Percentiles rank a stretch among this genome's conserved stretches.
Conservation (phyloP, 192 early-diverging fungal species). For the Gaertneriomyces sp. region DNA sequence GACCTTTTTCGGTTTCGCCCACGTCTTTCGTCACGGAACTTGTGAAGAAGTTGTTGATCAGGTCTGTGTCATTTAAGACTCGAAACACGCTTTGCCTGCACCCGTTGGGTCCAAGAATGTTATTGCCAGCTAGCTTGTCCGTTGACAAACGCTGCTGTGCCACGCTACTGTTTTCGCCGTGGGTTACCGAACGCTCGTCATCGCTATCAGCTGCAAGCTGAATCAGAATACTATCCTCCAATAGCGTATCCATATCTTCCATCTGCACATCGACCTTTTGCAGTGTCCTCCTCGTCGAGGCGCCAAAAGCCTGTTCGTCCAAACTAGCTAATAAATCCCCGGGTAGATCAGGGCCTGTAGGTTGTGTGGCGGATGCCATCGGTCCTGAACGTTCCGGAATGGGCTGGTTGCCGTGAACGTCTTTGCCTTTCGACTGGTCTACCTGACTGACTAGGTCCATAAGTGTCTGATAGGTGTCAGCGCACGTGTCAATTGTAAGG, state of each 20-base stretch:
- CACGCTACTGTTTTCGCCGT: too few relatives aligned
- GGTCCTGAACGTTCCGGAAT: background rate
- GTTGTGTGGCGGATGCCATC: too few relatives aligned
- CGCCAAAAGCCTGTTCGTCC: conserved; percentile 17
- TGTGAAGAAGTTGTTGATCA: too few relatives aligned
- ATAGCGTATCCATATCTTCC: conserved; percentile 11
- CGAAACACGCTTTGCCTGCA: too few relatives aligned
- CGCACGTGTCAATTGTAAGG: conserved; percentile 60
- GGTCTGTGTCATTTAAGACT: too few relatives aligned
- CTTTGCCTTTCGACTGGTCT: conserved; percentile 13
- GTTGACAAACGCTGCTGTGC: too few relatives aligned
- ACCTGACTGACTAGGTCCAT: conserved; percentile 48
- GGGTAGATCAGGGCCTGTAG: too few relatives aligned
- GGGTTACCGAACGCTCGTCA: too few relatives aligned
- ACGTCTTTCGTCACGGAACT: too few relatives aligned
- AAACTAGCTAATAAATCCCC: conserved; percentile 5
- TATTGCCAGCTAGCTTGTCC: too few relatives aligned
- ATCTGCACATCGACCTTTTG: conserved; percentile 13
- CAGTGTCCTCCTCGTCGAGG: background rate
- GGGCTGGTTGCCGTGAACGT: background rate
- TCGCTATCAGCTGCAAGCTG: background rate
- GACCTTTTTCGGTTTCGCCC: too few relatives aligned
- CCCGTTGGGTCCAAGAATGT: too few relatives aligned
- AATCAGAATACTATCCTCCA: conserved; percentile 7
- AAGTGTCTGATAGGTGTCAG: conserved; percentile 64